A percentile compares a stretch with the other conserved stretches of the same genome.
These are phyloP conservation scores for Sphenostylis stenocarpa DNA, from an alignment of 306 rosid species.

Conservation along the genomic window DNA sequence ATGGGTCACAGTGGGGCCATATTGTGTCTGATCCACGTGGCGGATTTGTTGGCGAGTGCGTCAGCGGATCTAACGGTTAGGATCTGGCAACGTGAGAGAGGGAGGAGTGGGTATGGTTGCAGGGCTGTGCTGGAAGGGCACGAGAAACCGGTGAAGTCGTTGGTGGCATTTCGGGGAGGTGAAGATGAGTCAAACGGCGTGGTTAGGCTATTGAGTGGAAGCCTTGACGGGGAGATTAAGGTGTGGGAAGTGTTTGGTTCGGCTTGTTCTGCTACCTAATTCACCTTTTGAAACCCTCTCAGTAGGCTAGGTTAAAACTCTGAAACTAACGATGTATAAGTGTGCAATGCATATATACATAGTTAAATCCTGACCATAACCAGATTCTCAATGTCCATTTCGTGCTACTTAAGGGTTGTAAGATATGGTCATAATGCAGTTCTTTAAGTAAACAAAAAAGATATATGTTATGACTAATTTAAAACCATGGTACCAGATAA, in stretches of 20 bases:
- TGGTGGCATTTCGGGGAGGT: constrained; percentile 35
- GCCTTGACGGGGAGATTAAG: constrained; percentile 60
- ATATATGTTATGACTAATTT: too few relatives aligned
- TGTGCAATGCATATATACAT: not conserved
- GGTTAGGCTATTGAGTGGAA: constrained; percentile 50
- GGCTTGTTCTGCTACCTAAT: not conserved
- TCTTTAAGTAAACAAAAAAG: too few relatives aligned
- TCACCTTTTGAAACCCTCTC: not conserved
- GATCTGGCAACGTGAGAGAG: constrained; percentile 48
- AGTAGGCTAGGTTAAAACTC: not conserved
- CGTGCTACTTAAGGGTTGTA: not conserved
- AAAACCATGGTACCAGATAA: too few relatives aligned
- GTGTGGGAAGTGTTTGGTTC: constrained; percentile 47
- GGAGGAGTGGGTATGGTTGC: constrained; percentile 29
- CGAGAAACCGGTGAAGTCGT: constrained; percentile 58
- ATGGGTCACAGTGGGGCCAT: constrained; percentile 57
- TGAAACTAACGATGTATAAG: not conserved
- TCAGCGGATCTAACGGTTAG: constrained; percentile 70
- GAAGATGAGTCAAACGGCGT: constrained; percentile 22
- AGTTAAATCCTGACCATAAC: not conserved
- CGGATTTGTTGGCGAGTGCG: constrained; percentile 51
- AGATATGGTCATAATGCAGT: too few relatives aligned
- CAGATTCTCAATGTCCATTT: not conserved
- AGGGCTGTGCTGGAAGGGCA: constrained; percentile 54
- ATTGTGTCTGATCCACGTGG: constrained; percentile 44